Conservation (phyloP, 1,284 basidiomycete genomes). For the Anthracocystis panici-leucophaei region DNA sequence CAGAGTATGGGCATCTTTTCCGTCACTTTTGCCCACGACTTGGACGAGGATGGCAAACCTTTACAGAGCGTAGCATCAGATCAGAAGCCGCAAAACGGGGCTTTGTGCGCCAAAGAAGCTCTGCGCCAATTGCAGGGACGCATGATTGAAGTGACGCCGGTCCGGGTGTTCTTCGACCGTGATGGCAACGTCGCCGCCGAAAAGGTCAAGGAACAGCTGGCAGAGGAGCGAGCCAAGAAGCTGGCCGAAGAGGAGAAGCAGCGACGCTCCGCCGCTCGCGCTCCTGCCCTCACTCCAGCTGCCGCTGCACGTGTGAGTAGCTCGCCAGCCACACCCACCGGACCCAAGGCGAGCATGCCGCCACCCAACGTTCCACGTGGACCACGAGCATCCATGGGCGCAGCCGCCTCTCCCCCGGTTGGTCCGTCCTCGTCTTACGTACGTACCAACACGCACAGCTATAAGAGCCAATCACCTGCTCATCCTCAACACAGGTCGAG, state of each 20-base stretch:
- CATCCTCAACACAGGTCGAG: slow-evolving; percentile 7
- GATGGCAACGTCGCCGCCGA: slow-evolving; percentile 27
- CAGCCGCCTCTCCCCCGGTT: slow-evolving; percentile 7
- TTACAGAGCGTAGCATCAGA: slow-evolving; percentile 4
- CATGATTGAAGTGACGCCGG: slow-evolving; percentile 19
- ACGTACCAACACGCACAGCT: slow-evolving; percentile 8
- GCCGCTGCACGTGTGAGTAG: slow-evolving; percentile 4
- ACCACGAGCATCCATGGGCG: slow-evolving; percentile 11
- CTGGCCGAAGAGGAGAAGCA: slow-evolving; percentile 13
- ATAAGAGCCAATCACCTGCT: slow-evolving; percentile 3
- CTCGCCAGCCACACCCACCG: slow-evolving; percentile 22
- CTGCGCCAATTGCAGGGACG: slow-evolving; percentile 31
- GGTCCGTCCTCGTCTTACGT: slow-evolving; percentile 9
- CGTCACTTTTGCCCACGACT: slow-evolving; percentile 76
- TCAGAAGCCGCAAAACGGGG: slow-evolving; percentile 41
- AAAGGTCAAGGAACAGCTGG: slow-evolving; percentile 32
- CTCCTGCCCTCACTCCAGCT: neutral
- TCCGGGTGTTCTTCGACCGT: slow-evolving; percentile 38
- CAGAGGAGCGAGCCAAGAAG: slow-evolving; percentile 19
- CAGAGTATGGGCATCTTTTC: slow-evolving; percentile 85
- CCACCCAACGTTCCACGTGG: slow-evolving; percentile 33
- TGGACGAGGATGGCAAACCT: slow-evolving; percentile 48
- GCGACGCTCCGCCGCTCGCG: slow-evolving; percentile 5
- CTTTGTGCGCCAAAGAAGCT: slow-evolving; percentile 45
- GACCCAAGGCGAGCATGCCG: slow-evolving; percentile 31